phyloP scores from a whole-genome alignment of 768 basidiomycete genomes.

The Termitomyces sp. region DNA sequence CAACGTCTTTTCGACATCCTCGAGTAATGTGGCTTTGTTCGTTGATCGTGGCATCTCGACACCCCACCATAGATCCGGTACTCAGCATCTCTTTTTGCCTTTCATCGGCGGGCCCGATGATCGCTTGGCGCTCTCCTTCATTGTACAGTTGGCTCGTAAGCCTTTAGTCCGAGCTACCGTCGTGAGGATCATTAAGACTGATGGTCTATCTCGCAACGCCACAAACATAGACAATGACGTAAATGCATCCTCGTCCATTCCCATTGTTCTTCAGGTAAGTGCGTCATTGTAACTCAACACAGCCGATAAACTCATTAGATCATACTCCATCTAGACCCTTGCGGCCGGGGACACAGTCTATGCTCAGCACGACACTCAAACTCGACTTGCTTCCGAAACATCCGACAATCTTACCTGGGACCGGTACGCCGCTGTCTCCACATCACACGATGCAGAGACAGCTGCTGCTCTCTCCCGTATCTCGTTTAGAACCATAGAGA shows the following conservation, averaged over 20 bases:
- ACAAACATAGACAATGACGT: conserved; percentile 17
- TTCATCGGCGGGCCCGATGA: conserved; percentile 97
- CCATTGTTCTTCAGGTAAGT: conserved; percentile 28
- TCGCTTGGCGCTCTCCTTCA: conserved; percentile 74
- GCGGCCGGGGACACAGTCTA: conserved; percentile 70
- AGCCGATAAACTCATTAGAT: not conserved
- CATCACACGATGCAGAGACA: conserved; percentile 21
- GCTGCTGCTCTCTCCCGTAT: conserved; percentile 43
- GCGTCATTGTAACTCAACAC: not conserved
- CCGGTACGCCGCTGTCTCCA: conserved; percentile 39
- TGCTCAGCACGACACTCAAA: conserved; percentile 56
- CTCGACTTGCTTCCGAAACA: conserved; percentile 67
- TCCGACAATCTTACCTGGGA: conserved; percentile 84
- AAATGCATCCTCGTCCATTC: conserved; percentile 1
- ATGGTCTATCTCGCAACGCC: conserved; percentile 25
- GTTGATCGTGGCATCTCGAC: conserved; percentile 64
- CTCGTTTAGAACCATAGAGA: conserved; percentile 46
- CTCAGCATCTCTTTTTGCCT: conserved; percentile 71
- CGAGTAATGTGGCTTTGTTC: conserved; percentile 78
- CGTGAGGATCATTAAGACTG: conserved; percentile 50
- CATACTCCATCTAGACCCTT: conserved; percentile 28
- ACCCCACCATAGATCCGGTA: conserved; percentile 18
- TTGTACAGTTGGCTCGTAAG: conserved; percentile 72
- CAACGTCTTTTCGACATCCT: conserved; percentile 66
- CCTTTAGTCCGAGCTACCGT: conserved; percentile 66